Evolutionary conservation across 1,139 yeast genomes (phyloP), one percentile per base, ranked within the genome.

Genomic region (Eremothecium gossypii): DNA sequence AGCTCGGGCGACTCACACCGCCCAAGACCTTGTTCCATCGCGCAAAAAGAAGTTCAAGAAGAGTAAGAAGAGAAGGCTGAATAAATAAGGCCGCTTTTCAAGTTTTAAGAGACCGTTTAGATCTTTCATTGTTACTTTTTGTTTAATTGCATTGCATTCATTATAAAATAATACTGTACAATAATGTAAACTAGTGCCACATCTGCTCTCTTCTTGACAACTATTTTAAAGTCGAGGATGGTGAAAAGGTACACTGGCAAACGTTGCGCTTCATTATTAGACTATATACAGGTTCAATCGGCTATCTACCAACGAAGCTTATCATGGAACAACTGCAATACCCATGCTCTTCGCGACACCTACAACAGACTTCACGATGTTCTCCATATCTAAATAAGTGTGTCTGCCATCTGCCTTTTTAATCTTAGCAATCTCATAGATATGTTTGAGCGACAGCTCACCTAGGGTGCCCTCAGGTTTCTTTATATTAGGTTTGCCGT

Each of bases 351-450:
- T 80, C 13, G 97, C 97, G 3, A 94, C 85, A 55, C 89, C 86
- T 41, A 91, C 71, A 31, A 91, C 76, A 30, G 86, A 77, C 52
- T 91, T 91, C 47, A 85, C 84, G 41, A 91, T 80, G 33, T 83
- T 76, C 60, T 83, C 77, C 61, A 89, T 63, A 27, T 79, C 84
- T 45, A 83, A 68, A 44, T 75, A 72, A 46, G 78, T 74, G 63
- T 87, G 95, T 58, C 84, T 76, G 3, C 77, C 79, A 61, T 91
- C 98, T 13, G 84, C 79, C 63, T 86, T 79, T 67, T 91, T 91
- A 54, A 91, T 83, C 67, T 87, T 83, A 36, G 98, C 98, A 57
- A 91, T 84, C 65, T 91, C 97, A 63, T 85, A 91, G 27, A 87
- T 74, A 64, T 91, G 97, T 64, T 91, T 91, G 53, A 91, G 73